Percentiles rank a stretch among this genome's conserved stretches.
Conservation (phyloP, 257 asterid genomes). For the Verbascum thapsus region DNA sequence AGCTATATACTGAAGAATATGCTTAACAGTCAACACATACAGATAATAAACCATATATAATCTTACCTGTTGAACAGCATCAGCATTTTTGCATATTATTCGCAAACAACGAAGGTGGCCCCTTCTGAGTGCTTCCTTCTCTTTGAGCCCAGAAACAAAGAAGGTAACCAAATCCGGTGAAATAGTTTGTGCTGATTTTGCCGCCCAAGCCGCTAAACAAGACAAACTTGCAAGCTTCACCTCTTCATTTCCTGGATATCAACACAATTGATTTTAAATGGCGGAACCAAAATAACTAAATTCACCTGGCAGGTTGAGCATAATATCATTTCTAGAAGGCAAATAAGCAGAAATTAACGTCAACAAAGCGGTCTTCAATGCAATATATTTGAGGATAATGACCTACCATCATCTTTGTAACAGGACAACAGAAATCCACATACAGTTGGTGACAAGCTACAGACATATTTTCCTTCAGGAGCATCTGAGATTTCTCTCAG, state of each 20-base stretch:
- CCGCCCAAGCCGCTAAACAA: slow-evolving; percentile 82
- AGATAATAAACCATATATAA: slow-evolving; percentile 18
- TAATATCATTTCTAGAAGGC: slow-evolving; percentile 21
- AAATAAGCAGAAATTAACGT: background rate
- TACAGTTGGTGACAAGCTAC: slow-evolving; percentile 67
- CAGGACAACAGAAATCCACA: slow-evolving; percentile 72
- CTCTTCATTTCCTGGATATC: slow-evolving; percentile 90
- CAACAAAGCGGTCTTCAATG: slow-evolving; percentile 11
- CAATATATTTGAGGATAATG: slow-evolving; percentile 29
- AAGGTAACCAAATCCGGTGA: slow-evolving; percentile 58
- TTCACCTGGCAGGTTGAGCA: slow-evolving; percentile 24
- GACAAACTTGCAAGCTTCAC: slow-evolving; percentile 82
- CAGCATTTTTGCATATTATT: slow-evolving; percentile 64
- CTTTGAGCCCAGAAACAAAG: slow-evolving; percentile 79
- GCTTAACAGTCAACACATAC: slow-evolving; percentile 1
- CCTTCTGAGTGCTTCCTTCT: slow-evolving; percentile 88
- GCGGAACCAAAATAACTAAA: slow-evolving; percentile 9
- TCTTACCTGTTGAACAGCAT: slow-evolving; percentile 68
- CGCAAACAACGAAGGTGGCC: slow-evolving; percentile 88
- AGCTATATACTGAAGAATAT: slow-evolving; percentile 24
- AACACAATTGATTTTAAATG: slow-evolving; percentile 20
- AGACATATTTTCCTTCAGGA: slow-evolving; percentile 91
- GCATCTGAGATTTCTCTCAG: slow-evolving; percentile 77
- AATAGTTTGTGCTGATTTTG: slow-evolving; percentile 71
- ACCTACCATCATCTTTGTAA: slow-evolving; percentile 94